A percentile compares a stretch with the other conserved stretches of the same genome.
These are phyloP conservation scores for Vararia minispora DNA, from an alignment of 768 basidiomycete genomes.

Conservation along the genomic window DNA sequence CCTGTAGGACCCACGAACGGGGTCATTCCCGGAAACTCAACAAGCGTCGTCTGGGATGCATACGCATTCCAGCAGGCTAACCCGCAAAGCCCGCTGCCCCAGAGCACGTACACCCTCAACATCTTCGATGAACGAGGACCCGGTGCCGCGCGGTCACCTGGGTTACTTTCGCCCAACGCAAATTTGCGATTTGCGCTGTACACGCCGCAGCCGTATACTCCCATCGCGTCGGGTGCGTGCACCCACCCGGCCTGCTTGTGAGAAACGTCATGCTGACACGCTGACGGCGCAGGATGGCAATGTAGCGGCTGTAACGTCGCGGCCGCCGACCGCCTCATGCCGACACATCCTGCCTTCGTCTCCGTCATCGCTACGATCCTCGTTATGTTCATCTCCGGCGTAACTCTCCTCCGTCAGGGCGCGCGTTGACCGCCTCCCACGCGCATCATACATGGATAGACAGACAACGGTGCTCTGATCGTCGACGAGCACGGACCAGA, in stretches of 20 bases:
- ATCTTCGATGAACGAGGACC: conserved; percentile 79
- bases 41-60: conserved; percentile 69
- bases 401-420: conserved; percentile 36
- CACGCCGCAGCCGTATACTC: conserved; percentile 61
- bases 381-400: conserved; percentile 58
- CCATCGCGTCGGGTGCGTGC: conserved; percentile 39
- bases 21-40: conserved; percentile 58
- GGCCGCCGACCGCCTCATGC: conserved; percentile 23
- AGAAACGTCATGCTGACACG: not conserved
- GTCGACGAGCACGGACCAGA: too few species aligned
- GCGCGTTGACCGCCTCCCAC: conserved; percentile 17
- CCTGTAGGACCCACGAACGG: conserved; percentile 74
- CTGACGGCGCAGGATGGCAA: conserved; percentile 36
- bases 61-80: conserved; percentile 59
- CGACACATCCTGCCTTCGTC: conserved; percentile 43
- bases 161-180: conserved; percentile 58
- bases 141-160: conserved; percentile 42
- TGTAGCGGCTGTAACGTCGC: conserved; percentile 38
- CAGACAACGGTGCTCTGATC: too few species aligned
- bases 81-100: conserved; percentile 57
- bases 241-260: not conserved
- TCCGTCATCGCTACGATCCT: conserved; percentile 45
- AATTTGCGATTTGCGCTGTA: conserved; percentile 78
- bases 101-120: conserved; percentile 64
- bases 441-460: too few species aligned